phyloP scores from a whole-genome alignment of 2,329 filamentous ascomycete genomes.

The Colletotrichum eleusines region DNA sequence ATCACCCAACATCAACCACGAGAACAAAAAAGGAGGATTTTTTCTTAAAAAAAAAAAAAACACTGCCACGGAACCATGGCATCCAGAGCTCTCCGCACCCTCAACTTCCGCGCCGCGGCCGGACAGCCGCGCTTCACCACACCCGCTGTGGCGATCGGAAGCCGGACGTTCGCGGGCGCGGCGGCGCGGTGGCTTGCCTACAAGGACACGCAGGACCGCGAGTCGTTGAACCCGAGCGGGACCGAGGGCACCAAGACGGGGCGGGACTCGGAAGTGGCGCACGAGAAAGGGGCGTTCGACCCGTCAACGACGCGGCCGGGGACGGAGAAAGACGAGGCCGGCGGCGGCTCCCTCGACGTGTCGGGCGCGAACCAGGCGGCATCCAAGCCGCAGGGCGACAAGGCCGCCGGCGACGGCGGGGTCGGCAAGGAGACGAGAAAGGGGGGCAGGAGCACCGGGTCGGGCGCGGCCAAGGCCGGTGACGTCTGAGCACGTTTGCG shows the following conservation, averaged over 20 bases:
- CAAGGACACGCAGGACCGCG: constrained; percentile 68
- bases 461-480: constrained; percentile 50
- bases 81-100: constrained; percentile 23
- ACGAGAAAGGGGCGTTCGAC: constrained; percentile 74
- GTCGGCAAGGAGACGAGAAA: constrained; percentile 51
- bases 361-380: constrained; percentile 61
- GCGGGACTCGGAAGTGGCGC: constrained; percentile 69
- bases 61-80: constrained; percentile 27
- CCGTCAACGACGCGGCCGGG: constrained; percentile 76
- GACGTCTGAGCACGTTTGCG: constrained; percentile 9
- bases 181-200: constrained; percentile 51
- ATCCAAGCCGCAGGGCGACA: constrained; percentile 54
- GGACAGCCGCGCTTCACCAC: background rate
- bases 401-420: constrained; percentile 49
- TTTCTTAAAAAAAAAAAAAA: too few species aligned
- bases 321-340: constrained; percentile 57
- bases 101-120: constrained; percentile 18
- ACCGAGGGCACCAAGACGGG: constrained; percentile 78
- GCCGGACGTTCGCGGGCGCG: constrained; percentile 52
- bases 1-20: background rate
- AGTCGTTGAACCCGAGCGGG: constrained; percentile 72
- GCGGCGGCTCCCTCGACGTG: constrained; percentile 54
- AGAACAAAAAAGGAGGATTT: background rate
- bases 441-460: constrained; percentile 51
- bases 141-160: constrained; percentile 21